Conservation (phyloP, 108 stramenopile genomes). For the Nannochloropsis salina region DNA sequence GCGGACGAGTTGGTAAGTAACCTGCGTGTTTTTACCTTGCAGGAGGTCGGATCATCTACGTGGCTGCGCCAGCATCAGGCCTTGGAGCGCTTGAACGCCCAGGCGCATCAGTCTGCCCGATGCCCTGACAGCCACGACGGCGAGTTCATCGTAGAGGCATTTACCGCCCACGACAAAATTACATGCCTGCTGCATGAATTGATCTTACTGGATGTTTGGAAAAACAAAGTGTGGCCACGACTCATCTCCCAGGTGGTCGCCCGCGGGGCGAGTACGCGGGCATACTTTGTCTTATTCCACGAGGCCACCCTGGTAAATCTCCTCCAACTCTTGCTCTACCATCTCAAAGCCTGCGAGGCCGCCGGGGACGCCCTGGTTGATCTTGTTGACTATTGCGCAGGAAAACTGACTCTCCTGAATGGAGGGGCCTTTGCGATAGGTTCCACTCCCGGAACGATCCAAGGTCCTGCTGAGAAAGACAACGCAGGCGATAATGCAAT, state of each 20-base stretch:
- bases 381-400: conserved; percentile 57
- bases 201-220: conserved; percentile 58
- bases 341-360: conserved; percentile 53
- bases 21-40: conserved; percentile 32
- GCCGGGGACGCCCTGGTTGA: conserved; percentile 52
- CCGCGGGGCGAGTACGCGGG: conserved; percentile 45
- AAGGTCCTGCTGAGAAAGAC: not conserved
- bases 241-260: conserved; percentile 24
- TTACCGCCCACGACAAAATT: conserved; percentile 59
- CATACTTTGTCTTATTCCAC: conserved; percentile 59
- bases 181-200: conserved; percentile 52
- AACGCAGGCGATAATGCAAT: not conserved
- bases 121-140: conserved; percentile 38
- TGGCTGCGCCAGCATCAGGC: conserved; percentile 53
- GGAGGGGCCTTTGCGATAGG: not conserved
- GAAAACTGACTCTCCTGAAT: conserved; percentile 52
- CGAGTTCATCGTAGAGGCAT: conserved; percentile 59
- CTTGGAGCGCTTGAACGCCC: conserved; percentile 57
- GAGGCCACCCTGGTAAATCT: conserved; percentile 59
- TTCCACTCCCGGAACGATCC: not conserved
- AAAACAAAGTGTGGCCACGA: conserved; percentile 25
- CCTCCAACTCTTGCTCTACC: conserved; percentile 56
- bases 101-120: conserved; percentile 54
- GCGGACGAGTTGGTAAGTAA: conserved; percentile 32
- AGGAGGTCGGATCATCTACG: conserved; percentile 30